Conservation (phyloP, 1,139 yeast genomes). For the Ogataea hybrid region DNA sequence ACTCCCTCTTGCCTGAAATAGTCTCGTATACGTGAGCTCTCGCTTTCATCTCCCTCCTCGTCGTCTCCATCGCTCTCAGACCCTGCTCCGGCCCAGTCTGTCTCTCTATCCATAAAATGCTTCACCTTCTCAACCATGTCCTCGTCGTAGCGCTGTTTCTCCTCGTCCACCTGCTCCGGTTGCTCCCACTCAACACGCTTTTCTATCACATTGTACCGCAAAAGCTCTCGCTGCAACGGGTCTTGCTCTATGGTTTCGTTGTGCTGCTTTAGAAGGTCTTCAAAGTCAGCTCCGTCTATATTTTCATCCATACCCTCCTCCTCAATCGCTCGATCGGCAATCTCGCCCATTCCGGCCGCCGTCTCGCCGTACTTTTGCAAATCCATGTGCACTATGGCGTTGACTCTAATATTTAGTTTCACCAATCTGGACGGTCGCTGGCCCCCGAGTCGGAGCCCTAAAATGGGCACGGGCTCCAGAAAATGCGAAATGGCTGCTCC, state of each 20-base stretch:
- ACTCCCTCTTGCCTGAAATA: slow-evolving; percentile 28
- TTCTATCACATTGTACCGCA: slow-evolving; percentile 15
- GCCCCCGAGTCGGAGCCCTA: neutral
- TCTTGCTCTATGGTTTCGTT: slow-evolving; percentile 16
- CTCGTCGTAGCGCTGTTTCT: slow-evolving; percentile 5
- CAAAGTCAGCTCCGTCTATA: neutral
- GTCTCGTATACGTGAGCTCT: slow-evolving; percentile 14
- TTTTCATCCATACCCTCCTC: neutral
- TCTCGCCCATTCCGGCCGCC: slow-evolving; percentile 9
- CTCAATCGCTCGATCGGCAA: slow-evolving; percentile 15
- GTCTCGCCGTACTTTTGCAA: slow-evolving; percentile 11
- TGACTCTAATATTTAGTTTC: slow-evolving; percentile 13
- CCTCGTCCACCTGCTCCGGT: slow-evolving; percentile 4
- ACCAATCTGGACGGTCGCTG: slow-evolving; percentile 6
- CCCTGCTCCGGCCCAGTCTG: slow-evolving; percentile 1
- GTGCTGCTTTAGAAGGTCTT: slow-evolving; percentile 7
- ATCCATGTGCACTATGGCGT: slow-evolving; percentile 16
- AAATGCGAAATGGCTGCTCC: slow-evolving; percentile 20
- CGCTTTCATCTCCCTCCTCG: slow-evolving; percentile 14
- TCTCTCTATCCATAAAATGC: slow-evolving; percentile 5
- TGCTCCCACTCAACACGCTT: slow-evolving; percentile 10
- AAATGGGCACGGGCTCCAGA: slow-evolving; percentile 1
- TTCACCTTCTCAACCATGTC: slow-evolving; percentile 14
- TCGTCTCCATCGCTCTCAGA: too few relatives aligned
- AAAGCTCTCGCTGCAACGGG: slow-evolving; percentile 21